These are phyloP conservation scores for Hymenoscyphus repandus DNA, from an alignment of 2,329 filamentous ascomycete species.

Conservation along the genomic window DNA sequence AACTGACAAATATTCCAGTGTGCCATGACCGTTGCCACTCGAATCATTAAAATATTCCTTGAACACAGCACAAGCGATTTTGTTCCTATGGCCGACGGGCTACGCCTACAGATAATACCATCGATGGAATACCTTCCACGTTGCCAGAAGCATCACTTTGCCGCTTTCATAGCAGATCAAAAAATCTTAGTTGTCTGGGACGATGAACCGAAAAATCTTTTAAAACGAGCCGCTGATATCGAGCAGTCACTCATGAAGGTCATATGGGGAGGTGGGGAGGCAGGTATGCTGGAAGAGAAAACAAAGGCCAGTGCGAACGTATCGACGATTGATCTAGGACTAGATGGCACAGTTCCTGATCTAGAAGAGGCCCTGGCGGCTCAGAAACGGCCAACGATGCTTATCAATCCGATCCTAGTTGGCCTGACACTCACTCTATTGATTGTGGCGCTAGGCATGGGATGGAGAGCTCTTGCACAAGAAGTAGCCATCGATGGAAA, in stretches of 20 bases:
- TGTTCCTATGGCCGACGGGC: constrained; percentile 52
- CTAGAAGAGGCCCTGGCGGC: constrained; percentile 28
- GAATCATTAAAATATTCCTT: constrained; percentile 57
- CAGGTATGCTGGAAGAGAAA: constrained; percentile 26
- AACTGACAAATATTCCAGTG: constrained; percentile 38
- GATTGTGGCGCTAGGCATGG: constrained; percentile 48
- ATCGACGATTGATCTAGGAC: constrained; percentile 15
- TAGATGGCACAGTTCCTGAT: constrained; percentile 29
- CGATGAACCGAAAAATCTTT: constrained; percentile 51
- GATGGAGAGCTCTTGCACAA: constrained; percentile 49
- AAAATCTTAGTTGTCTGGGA: constrained; percentile 59
- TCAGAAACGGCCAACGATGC: constrained; percentile 43
- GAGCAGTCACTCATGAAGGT: constrained; percentile 50
- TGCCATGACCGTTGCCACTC: constrained; percentile 63
- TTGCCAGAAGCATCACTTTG: constrained; percentile 61
- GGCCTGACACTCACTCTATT: constrained; percentile 48
- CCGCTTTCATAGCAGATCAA: constrained; percentile 57
- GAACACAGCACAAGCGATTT: constrained; percentile 43
- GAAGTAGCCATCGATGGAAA: constrained; percentile 48
- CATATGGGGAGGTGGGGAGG: constrained; percentile 47
- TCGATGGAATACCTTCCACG: constrained; percentile 50
- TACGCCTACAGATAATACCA: constrained; percentile 57
- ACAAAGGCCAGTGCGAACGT: constrained; percentile 12
- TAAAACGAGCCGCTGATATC: constrained; percentile 46
- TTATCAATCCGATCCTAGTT: constrained; percentile 51